Evolutionary conservation across 23 red algal species (phyloP), one percentile per base, ranked within the genome.

Genomic region (Cyanidiococcus yangmingshanensis): DNA sequence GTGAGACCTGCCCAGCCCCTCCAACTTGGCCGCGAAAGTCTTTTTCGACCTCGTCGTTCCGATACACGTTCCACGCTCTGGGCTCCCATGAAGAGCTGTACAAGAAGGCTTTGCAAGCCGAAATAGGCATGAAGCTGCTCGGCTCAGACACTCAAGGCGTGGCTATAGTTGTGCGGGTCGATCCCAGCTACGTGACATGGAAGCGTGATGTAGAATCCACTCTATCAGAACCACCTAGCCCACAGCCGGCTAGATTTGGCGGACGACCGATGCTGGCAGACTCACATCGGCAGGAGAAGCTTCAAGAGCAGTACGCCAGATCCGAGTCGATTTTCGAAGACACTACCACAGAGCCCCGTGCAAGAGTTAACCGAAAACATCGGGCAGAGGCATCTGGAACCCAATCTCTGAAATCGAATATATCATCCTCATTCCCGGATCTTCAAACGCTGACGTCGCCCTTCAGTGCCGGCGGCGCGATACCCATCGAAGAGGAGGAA

Each of bases 141-240:
- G 12, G 27, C 32, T 12, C 27, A 29, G 63, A 30, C 63, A 35
- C 32, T 7, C 3, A 35, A 12, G 63, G 63, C 63, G 63, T 29
- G 27, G 63, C 63, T 7, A 12, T 71, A 29, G 27, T 71, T 25
- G 63, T 35, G 7, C 63, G 63, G 32, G 63, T 71, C 16, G 63
- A 71, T 71, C 63, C 63, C 3, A 32, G n/a, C n/a, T 71, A 71
- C 32, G 63, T 71, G 32, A 12, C 63, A 2, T 71, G 63, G 63
- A 29, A 27, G 27, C 16, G 32, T 25, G 63, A 25, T 12, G 63
- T 29, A 71, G 16, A 71, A 25, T 27, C 27, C 27, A 71, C 63
- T 3, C 16, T 17, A 30, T 12, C 63, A 7, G 16, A 30, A 71
- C 3, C 27, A 12, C 63, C 63, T 29, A 29, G 45, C 12, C 7